A percentile compares a stretch with the other conserved stretches of the same genome.
phyloP scores from a whole-genome alignment of 2,329 filamentous ascomycete species.

The Pseudomassariella vexata region DNA sequence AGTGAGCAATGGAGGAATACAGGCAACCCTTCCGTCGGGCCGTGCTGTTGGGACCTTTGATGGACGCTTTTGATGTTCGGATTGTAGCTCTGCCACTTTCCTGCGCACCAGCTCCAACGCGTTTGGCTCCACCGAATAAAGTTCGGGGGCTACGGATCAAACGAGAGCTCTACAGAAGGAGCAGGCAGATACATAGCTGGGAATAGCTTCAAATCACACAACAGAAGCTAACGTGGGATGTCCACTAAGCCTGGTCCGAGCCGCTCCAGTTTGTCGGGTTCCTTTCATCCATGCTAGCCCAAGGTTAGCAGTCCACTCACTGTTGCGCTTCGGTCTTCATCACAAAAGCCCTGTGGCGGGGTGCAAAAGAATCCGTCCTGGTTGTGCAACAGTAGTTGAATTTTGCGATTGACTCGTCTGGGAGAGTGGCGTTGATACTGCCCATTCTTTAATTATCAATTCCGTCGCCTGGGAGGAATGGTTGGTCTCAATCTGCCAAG shows the following conservation, averaged over 20 bases:
- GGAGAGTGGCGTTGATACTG: background rate
- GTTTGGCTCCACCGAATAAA: background rate
- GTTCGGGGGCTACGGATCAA: background rate
- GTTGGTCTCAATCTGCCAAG: background rate
- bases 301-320: background rate
- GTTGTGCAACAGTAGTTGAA: background rate
- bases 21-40: no score
- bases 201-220: background rate
- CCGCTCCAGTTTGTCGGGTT: no score
- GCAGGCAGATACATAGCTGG: background rate
- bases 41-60: no score
- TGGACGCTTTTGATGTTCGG: no score
- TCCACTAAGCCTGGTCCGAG: background rate
- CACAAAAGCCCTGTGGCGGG: background rate
- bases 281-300: no score
- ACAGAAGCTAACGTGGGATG: background rate
- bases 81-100: background rate
- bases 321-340: background rate
- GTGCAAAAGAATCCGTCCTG: background rate
- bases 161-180: background rate
- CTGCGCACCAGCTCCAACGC: background rate
- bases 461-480: constrained; percentile 5
- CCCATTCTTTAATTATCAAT: background rate
- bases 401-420: background rate
- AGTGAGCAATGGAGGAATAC: no score